These are phyloP conservation scores for Pythium monospermum DNA, from an alignment of 352 stramenopile genomes.

Conservation along the genomic window DNA sequence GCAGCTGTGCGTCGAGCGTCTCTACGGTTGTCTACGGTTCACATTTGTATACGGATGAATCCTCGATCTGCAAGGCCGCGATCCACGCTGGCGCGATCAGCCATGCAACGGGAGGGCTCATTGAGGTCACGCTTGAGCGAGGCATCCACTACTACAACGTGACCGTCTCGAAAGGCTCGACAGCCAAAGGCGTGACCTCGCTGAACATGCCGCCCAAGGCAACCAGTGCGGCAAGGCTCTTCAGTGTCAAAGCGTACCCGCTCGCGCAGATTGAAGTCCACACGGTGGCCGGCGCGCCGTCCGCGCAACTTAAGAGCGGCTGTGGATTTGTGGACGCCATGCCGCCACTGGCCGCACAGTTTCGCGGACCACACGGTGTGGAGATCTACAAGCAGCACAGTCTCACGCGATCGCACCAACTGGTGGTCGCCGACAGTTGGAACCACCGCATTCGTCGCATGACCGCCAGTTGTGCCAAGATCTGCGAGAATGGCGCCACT, in stretches of 20 bases:
- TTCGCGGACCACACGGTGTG: slow-evolving; percentile 61
- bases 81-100: slow-evolving; percentile 82
- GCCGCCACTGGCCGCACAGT: slow-evolving; percentile 77
- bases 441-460: slow-evolving; percentile 93
- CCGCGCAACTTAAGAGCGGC: slow-evolving; percentile 70
- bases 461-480: slow-evolving; percentile 87
- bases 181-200: slow-evolving; percentile 56
- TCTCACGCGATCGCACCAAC: slow-evolving; percentile 46
- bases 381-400: slow-evolving; percentile 51
- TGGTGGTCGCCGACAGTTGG: slow-evolving; percentile 91
- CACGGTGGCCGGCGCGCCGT: slow-evolving; percentile 86
- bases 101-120: slow-evolving; percentile 34
- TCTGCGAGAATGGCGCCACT: slow-evolving; percentile 93
- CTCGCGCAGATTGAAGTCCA: slow-evolving; percentile 74
- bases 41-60: slow-evolving; percentile 83
- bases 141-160: slow-evolving; percentile 32
- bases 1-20: slow-evolving; percentile 32
- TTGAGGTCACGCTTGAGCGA: slow-evolving; percentile 71
- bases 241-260: slow-evolving; percentile 45
- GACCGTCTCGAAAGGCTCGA: slow-evolving; percentile 27
- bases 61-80: slow-evolving; percentile 89
- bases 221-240: slow-evolving; percentile 39
- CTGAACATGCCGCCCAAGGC: slow-evolving; percentile 27
- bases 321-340: slow-evolving; percentile 87
- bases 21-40: slow-evolving; percentile 58